Conservation (phyloP, 2,329 filamentous ascomycete genomes). For the Colletotrichum eleusines region DNA sequence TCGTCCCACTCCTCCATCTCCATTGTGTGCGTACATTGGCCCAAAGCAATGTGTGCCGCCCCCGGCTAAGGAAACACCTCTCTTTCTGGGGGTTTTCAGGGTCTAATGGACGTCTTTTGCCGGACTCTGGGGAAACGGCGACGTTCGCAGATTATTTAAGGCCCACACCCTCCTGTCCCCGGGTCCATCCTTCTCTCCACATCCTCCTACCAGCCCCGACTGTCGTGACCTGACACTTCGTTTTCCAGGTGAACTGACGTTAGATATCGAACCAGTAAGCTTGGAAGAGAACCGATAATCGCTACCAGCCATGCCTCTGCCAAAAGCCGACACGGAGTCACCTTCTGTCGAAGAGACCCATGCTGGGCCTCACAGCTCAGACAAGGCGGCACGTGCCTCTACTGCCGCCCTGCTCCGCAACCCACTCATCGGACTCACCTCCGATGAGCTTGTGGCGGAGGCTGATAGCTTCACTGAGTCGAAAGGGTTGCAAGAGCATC, state of each 20-base stretch:
- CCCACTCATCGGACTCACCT: slow-evolving; percentile 48
- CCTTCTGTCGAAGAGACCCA: slow-evolving; percentile 17
- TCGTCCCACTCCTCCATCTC: slow-evolving; percentile 36
- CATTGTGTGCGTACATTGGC: slow-evolving; percentile 21
- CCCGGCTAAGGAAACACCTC: slow-evolving; percentile 3
- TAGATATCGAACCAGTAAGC: no score
- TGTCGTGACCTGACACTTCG: neutral
- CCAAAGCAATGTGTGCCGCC: slow-evolving; percentile 11
- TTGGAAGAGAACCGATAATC: neutral
- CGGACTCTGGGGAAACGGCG: neutral
- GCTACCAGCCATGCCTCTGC: slow-evolving; percentile 12
- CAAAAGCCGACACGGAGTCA: slow-evolving; percentile 32
- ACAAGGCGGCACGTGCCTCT: slow-evolving; percentile 35
- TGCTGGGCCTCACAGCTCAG: slow-evolving; percentile 11
- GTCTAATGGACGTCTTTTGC: slow-evolving; percentile 1
- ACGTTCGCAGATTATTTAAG: neutral
- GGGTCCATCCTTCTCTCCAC: slow-evolving; percentile 17
- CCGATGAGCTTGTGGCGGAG: slow-evolving; percentile 49
- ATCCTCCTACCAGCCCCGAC: neutral
- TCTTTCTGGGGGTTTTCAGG: slow-evolving; percentile 10
- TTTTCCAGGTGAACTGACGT: neutral
- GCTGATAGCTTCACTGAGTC: slow-evolving; percentile 53
- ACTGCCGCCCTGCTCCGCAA: slow-evolving; percentile 49
- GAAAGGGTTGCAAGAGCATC: slow-evolving; percentile 50
- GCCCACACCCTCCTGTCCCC: neutral